These are phyloP conservation scores for Blastobotrys peoriensis DNA, from an alignment of 805 yeast genomes.

Conservation along the genomic window DNA sequence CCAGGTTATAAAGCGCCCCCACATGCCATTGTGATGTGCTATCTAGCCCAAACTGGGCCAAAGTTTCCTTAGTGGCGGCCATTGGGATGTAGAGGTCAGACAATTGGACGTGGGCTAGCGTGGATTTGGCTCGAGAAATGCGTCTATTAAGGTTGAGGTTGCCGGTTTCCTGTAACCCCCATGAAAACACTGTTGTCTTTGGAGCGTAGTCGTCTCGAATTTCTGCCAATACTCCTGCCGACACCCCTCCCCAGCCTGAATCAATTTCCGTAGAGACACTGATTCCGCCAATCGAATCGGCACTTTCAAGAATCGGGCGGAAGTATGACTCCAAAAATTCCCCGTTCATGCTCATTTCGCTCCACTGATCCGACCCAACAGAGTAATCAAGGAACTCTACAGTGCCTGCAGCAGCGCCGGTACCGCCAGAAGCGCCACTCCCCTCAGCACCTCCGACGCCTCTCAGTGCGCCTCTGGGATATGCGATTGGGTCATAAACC, in stretches of 20 bases:
- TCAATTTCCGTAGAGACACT: conserved; percentile 67
- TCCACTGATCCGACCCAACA: conserved; percentile 59
- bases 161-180: conserved; percentile 37
- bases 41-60: conserved; percentile 18
- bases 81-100: conserved; percentile 57
- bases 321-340: conserved; percentile 56
- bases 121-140: conserved; percentile 41
- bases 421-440: conserved; percentile 7
- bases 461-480: conserved; percentile 29
- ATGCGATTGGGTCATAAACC: conserved; percentile 41
- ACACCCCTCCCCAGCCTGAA: conserved; percentile 79
- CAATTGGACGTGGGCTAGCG: conserved; percentile 40
- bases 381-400: conserved; percentile 27
- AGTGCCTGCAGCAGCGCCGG: not conserved
- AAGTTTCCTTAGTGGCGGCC: conserved; percentile 21
- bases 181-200: conserved; percentile 40
- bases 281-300: conserved; percentile 70
- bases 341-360: conserved; percentile 30
- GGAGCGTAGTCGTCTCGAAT: conserved; percentile 66
- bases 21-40: conserved; percentile 39
- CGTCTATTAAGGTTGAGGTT: conserved; percentile 17
- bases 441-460: conserved; percentile 21
- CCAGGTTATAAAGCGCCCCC: conserved; percentile 34
- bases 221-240: conserved; percentile 44
- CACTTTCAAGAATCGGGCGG: conserved; percentile 60